A percentile compares a stretch with the other conserved stretches of the same genome.
Conservation (phyloP, 176 grass and related monocot species). For the Musa beccarii region DNA sequence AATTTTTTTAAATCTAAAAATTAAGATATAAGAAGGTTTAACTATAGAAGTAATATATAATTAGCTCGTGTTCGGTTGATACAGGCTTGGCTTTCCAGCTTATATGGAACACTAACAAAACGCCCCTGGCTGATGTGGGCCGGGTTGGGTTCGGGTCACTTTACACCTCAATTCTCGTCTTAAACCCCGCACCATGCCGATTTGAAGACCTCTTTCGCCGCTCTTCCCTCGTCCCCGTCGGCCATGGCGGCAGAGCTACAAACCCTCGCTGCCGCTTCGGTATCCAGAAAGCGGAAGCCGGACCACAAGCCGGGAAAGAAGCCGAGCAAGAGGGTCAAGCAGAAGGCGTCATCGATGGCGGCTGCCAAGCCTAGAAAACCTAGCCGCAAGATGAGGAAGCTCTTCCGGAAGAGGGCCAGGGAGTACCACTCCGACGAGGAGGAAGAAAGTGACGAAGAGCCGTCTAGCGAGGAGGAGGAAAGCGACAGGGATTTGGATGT, state of each 20-base stretch:
- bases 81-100: too few relatives aligned
- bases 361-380: conserved; percentile 43
- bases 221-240: too few relatives aligned
- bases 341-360: conserved; percentile 18
- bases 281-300: conserved; percentile 32
- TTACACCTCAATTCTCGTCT: too few relatives aligned
- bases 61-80: too few relatives aligned
- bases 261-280: not conserved
- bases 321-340: conserved; percentile 23
- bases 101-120: too few relatives aligned
- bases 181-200: too few relatives aligned
- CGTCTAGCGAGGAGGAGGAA: not conserved
- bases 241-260: conserved; percentile 3
- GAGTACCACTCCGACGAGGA: conserved; percentile 76
- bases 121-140: too few relatives aligned
- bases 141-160: too few relatives aligned
- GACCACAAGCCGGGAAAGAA: conserved; percentile 17
- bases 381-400: conserved; percentile 57
- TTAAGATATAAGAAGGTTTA: too few relatives aligned
- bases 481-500: conserved; percentile 16
- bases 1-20: too few relatives aligned
- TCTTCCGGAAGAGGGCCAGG: conserved; percentile 69
- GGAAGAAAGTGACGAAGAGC: not conserved
- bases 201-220: too few relatives aligned
- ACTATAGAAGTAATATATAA: too few relatives aligned